These are phyloP conservation scores for Cicer pinnatifidum DNA, from an alignment of 306 rosid genomes.

Conservation along the genomic window DNA sequence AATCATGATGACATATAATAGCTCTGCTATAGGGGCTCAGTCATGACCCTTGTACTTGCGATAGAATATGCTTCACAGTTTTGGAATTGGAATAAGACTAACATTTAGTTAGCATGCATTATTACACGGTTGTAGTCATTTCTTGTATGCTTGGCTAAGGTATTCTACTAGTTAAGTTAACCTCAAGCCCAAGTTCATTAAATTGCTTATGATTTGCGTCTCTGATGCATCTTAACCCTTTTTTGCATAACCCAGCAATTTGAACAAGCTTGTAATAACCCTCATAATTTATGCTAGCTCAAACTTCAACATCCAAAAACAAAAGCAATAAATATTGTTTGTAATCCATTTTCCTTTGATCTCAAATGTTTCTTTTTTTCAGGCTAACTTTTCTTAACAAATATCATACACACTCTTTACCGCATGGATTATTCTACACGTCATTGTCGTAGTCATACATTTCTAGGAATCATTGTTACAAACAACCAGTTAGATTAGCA, in stretches of 20 bases:
- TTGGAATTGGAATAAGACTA: background rate
- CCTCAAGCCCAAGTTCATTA: background rate
- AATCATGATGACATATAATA: background rate
- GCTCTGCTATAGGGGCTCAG: background rate
- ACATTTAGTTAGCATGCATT: background rate
- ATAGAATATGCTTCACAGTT: background rate
- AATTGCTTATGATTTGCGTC: background rate
- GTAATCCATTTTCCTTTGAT: background rate
- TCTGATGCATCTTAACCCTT: background rate
- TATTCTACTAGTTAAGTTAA: background rate
- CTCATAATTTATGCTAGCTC: background rate
- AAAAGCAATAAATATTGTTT: background rate
- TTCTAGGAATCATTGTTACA: constrained; percentile 12
- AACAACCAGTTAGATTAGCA: background rate
- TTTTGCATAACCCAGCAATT: background rate
- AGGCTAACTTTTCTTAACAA: constrained; percentile 8
- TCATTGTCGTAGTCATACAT: background rate
- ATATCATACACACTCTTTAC: constrained; percentile 5
- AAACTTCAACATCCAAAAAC: background rate
- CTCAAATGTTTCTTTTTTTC: background rate
- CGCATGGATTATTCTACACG: background rate
- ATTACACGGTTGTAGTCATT: background rate
- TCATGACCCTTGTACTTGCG: background rate
- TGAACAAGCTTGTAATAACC: background rate
- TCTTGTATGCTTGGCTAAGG: background rate